Evolutionary conservation across 2,329 filamentous ascomycete species (phyloP).

Genomic region (Eutypella sp.): DNA sequence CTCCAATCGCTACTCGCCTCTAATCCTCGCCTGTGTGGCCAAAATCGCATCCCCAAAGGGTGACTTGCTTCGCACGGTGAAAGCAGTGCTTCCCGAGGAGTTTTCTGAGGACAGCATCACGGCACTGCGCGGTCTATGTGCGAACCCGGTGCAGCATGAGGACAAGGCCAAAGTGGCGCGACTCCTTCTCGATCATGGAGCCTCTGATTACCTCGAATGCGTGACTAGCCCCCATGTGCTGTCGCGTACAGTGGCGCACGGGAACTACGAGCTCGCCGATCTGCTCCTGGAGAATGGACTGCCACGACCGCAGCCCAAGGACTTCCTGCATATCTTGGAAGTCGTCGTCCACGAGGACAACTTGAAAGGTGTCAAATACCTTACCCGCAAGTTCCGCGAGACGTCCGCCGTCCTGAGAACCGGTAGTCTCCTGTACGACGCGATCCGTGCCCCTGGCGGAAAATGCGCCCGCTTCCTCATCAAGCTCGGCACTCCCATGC

Average conservation of each 20-base stretch:
- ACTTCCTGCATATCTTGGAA: constrained; percentile 1
- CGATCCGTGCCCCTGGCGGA: background rate
- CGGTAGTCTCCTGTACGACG: constrained; percentile 1
- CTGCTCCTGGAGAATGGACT: constrained; percentile 3
- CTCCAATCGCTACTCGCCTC: background rate
- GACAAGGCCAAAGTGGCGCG: background rate
- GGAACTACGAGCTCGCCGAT: constrained; percentile 3
- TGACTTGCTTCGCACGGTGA: constrained; percentile 1
- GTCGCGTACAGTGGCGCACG: background rate
- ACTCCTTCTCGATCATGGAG: constrained; percentile 4
- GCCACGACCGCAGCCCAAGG: background rate
- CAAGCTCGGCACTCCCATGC: constrained; percentile 3
- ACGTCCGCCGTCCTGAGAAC: background rate
- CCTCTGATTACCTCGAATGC: background rate
- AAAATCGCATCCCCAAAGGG: background rate
- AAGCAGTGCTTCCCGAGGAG: constrained; percentile 1
- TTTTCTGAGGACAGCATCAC: background rate
- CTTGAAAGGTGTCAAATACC: constrained; percentile 1
- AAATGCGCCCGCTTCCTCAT: constrained; percentile 9
- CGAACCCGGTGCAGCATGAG: background rate
- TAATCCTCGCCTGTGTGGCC: constrained; percentile 2
- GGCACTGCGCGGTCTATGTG: background rate
- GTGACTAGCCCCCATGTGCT: background rate
- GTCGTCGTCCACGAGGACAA: background rate
- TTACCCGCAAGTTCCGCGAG: background rate